A percentile compares a stretch with the other conserved stretches of the same genome.
These are phyloP conservation scores for Mortierella sp. DNA, from an alignment of 371 early-diverging fungal species.

Conservation along the genomic window DNA sequence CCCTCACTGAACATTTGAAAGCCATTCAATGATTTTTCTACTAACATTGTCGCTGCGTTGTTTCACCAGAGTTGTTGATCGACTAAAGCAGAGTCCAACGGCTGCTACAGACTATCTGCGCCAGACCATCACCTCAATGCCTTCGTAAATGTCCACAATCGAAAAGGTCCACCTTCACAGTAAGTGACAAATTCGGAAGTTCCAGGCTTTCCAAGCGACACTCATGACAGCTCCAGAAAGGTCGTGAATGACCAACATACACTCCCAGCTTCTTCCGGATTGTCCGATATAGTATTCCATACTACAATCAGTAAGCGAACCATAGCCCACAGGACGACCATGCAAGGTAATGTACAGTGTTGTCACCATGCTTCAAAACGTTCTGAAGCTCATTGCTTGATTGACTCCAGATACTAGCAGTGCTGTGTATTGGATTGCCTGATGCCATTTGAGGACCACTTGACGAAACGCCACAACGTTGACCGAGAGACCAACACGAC, in stretches of 20 bases:
- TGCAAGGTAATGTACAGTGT: neutral
- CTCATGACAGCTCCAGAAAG: neutral
- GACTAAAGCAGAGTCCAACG: neutral
- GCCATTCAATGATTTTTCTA: too few species aligned
- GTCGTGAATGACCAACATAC: neutral
- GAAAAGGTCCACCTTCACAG: neutral
- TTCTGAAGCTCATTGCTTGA: neutral
- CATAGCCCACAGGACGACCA: conserved; percentile 21
- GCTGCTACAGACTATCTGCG: neutral
- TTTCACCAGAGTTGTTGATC: neutral
- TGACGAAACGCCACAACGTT: neutral
- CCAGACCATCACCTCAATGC: neutral
- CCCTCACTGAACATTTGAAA: too few species aligned
- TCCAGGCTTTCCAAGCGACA: neutral
- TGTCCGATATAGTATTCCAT: neutral
- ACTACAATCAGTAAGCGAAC: conserved; percentile 3
- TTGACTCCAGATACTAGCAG: conserved; percentile 6
- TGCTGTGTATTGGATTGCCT: neutral
- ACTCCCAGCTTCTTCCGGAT: neutral
- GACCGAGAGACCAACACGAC: too few species aligned
- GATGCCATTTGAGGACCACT: neutral
- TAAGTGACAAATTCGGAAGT: neutral
- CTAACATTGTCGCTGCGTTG: too few species aligned
- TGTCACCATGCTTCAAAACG: neutral
- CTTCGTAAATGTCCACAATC: neutral